Evolutionary conservation across 2,329 filamentous ascomycete genomes (phyloP), one percentile per base, ranked within the genome.

Genomic region (Chrysoporthe deuterocubensis): DNA sequence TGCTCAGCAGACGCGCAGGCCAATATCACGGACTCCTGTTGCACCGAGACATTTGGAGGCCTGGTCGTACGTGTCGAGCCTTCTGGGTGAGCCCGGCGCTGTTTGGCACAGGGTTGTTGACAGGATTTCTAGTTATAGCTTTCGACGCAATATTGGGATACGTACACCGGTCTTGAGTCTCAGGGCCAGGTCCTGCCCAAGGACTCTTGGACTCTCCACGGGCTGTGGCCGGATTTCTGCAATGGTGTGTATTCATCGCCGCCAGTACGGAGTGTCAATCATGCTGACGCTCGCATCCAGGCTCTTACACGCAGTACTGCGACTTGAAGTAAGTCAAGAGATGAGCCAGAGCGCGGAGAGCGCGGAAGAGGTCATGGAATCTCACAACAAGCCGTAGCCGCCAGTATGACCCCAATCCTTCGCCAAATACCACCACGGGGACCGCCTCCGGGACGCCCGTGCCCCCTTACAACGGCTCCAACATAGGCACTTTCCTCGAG

Each of bases 271-370:
- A 18, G 2, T 6, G 13, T 18, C 3, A 32, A 4, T 8, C 59
- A 57, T 50, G 18, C 14, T 66, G 4, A 40, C 56, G 56, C 69
- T 26, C n/a, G 18, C 21, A 81, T 71, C 79, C 82, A 78, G 86
- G 87, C 59, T 84, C 82, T 0, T 91, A 87, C 74, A 90, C 87
- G 0, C 88, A 91, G 70, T 92, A 90, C 77, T 91, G 89, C 77
- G 89, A 91, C 73, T 75, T 89, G 62, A 80, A 72, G 76, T 79
- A 67, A 63, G 52, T 56, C 16, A n/a, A 37, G 32, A 58, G 18
- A 58, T 13, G 16, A 40, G 26, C 37, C 13, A 44, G 37, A 43
- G 21, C 4, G 40, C 42, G 11, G 21, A 21, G 16, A 26, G 2
- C 26, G 26, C 26, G 26, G 14, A n/a, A 9, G 73, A 46, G 9